phyloP scores from a whole-genome alignment of 257 asterid genomes.

The Nicotiana knightiana region DNA sequence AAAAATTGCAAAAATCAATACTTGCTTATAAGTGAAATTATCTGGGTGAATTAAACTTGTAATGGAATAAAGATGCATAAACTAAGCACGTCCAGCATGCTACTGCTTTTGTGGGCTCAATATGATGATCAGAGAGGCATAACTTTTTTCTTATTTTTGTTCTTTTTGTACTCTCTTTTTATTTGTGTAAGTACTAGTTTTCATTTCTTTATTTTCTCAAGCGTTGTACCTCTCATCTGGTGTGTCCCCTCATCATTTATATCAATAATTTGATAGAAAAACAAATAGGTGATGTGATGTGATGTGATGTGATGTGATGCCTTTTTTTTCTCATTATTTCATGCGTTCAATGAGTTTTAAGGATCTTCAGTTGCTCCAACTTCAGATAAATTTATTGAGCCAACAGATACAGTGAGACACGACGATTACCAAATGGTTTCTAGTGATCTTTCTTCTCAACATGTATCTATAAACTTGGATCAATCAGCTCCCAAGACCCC shows the following conservation, averaged over 20 bases:
- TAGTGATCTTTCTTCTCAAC: conserved; percentile 13
- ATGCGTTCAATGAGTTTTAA: neutral
- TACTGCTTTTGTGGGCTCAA: neutral
- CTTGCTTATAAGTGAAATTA: neutral
- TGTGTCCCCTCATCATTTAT: neutral
- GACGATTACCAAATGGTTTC: conserved; percentile 6
- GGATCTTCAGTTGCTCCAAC: conserved; percentile 16
- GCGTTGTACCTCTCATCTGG: neutral
- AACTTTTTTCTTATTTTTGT: neutral
- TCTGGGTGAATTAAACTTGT: neutral
- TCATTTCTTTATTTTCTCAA: neutral
- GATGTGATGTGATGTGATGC: neutral
- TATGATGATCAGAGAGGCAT: neutral
- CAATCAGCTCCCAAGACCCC: conserved; percentile 10
- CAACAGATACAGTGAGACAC: neutral
- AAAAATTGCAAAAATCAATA: neutral
- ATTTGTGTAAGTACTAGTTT: neutral
- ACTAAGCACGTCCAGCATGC: neutral
- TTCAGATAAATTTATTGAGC: conserved; percentile 2
- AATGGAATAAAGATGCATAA: neutral
- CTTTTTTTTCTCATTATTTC: neutral
- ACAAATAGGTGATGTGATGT: neutral
- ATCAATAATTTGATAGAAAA: neutral
- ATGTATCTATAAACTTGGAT: neutral
- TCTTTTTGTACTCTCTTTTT: neutral